Evolutionary conservation across 768 basidiomycete genomes (phyloP).

Genomic region (Tricholoma flavovirens): DNA sequence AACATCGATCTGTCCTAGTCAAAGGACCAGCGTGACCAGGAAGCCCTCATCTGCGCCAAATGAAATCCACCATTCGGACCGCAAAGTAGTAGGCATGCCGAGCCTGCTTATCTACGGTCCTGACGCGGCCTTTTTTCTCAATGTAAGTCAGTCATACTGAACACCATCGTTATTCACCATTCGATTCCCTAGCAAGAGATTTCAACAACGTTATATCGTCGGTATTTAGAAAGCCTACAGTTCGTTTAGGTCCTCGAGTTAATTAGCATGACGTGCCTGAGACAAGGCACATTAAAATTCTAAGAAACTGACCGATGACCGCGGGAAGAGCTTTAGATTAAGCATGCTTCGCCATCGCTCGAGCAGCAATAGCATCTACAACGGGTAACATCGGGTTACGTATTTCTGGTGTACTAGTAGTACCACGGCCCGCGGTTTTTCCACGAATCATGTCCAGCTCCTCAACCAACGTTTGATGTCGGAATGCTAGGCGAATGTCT

Average conservation of each 20-base stretch:
- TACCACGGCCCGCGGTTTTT: constrained; percentile 10
- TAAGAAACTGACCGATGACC: neutral
- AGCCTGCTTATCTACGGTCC: neutral
- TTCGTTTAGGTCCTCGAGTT: neutral
- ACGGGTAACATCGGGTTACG: constrained; percentile 24
- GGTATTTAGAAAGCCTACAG: neutral
- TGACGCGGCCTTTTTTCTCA: neutral
- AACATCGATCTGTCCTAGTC: neutral
- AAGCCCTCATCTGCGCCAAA: neutral
- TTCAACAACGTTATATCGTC: neutral
- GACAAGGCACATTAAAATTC: neutral
- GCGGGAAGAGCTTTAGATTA: neutral
- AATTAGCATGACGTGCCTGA: neutral
- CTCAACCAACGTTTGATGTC: constrained; percentile 84
- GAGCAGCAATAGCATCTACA: constrained; percentile 31
- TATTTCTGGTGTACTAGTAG: constrained; percentile 12
- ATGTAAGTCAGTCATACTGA: no score
- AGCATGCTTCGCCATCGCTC: constrained; percentile 27
- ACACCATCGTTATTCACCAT: neutral
- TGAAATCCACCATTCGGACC: neutral
- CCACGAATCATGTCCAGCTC: constrained; percentile 69
- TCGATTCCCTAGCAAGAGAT: neutral
- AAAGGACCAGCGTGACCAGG: neutral
- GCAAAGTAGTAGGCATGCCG: neutral
- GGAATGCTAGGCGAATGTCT: constrained; percentile 80